These are phyloP conservation scores for Lyophyllum semitale DNA, from an alignment of 768 basidiomycete species.

Conservation along the genomic window DNA sequence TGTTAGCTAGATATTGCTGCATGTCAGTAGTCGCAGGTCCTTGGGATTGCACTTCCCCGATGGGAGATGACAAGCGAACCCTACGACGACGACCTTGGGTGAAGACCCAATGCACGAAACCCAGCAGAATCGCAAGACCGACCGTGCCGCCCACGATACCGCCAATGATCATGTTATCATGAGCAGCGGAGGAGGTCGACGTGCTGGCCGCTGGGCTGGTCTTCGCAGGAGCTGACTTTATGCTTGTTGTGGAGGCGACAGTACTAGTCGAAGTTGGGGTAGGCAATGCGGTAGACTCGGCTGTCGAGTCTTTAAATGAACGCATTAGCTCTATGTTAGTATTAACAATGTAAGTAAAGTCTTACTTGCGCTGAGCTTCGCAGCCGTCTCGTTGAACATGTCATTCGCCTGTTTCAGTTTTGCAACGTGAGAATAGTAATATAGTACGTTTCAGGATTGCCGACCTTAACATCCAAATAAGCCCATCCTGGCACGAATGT, in stretches of 20 bases:
- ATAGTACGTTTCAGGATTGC: background rate
- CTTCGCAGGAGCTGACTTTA: constrained; percentile 7
- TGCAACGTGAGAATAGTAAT: background rate
- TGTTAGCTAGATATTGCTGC: constrained; percentile 20
- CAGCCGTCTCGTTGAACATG: constrained; percentile 40
- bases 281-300: constrained; percentile 44
- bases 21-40: constrained; percentile 4
- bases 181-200: constrained; percentile 17
- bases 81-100: constrained; percentile 21
- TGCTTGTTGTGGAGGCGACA: constrained; percentile 1
- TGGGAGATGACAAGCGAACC: constrained; percentile 5
- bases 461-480: constrained; percentile 52
- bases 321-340: background rate
- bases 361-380: constrained; percentile 37
- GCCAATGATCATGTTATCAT: constrained; percentile 44
- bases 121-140: constrained; percentile 35
- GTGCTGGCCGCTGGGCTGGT: constrained; percentile 13
- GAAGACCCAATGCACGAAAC: constrained; percentile 25
- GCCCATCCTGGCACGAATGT: constrained; percentile 64
- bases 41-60: constrained; percentile 8
- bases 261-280: constrained; percentile 21
- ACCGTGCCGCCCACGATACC: constrained; percentile 46
- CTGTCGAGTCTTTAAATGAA: constrained; percentile 29
- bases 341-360: background rate
- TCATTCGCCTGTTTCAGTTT: constrained; percentile 28